Evolutionary conservation across 306 rosid genomes (phyloP), one percentile per base, ranked within the genome.

Genomic region (Prosopis cineraria): DNA sequence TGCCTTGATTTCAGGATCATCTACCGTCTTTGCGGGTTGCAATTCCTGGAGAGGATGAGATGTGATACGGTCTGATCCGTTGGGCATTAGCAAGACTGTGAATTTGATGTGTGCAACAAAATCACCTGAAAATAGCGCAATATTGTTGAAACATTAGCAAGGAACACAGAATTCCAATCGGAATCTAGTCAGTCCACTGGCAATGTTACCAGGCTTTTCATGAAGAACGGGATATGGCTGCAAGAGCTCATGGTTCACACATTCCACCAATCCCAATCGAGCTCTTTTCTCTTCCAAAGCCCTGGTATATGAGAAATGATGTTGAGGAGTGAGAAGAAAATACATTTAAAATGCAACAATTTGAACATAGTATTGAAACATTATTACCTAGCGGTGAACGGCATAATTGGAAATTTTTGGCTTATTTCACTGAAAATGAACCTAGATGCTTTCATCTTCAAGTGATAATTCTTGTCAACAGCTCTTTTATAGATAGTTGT

Each of bases 391-490:
- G 93, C 88, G 30, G 85, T 64, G 79, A 90, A 90, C 27, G 96
- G 93, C 91, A 90, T 82, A 63, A 90, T 89, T 37, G 93, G 96
- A 34, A 88, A 90, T 22, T 85, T 90, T 85, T 88, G 91, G 63
- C 76, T 87, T 34, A 90, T 90, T 80, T 90, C 96, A 77, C 93
- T 88, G 86, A 90, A 90, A 69, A 90, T 88, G 66, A 88, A 90
- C 85, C 96, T 90, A 75, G 96, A 88, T 16, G 93, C 90, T 82
- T 88, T 90, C 92, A 88, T 90, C 83, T 90, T 90, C 78, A 90
- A 77, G 81, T 90, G 89, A 81, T 90, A 90, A 76, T n/a, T 85
- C 86, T 85, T 87, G 81, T 90, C 96, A 60, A 90, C 96, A 36
- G 96, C 96, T 79, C 96, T 85, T 70, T 88, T 90, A 36, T 90